A percentile compares a stretch with the other conserved stretches of the same genome.
These are phyloP conservation scores for Lichtheimia corymbifera DNA, from an alignment of 371 early-diverging fungal genomes.

Conservation along the genomic window DNA sequence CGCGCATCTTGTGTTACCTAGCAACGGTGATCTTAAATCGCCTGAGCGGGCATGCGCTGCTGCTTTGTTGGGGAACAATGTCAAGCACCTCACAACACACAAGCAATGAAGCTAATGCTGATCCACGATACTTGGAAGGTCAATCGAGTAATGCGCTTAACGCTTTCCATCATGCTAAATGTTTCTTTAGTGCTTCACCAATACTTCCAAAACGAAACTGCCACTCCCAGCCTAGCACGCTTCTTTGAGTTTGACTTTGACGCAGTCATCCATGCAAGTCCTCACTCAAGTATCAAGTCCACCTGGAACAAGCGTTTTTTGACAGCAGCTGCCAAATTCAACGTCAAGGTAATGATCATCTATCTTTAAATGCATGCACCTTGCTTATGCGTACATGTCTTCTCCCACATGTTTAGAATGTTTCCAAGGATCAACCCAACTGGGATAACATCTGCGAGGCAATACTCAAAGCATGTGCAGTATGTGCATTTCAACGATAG, in stretches of 20 bases:
- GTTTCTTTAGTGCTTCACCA: background rate
- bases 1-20: no score
- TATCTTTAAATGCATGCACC: background rate
- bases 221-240: background rate
- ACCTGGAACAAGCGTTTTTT: background rate
- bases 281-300: background rate
- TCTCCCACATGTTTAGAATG: background rate
- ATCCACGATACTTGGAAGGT: no score
- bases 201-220: background rate
- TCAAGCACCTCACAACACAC: no score
- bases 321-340: background rate
- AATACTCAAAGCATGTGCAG: background rate
- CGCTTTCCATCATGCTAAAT: no score
- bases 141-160: no score
- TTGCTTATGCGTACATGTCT: background rate
- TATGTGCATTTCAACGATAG: background rate
- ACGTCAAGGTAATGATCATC: background rate
- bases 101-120: no score
- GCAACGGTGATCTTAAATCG: no score
- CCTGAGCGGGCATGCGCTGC: no score
- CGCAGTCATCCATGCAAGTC: background rate
- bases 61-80: no score
- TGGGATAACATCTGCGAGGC: background rate
- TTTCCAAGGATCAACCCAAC: constrained; percentile 1
- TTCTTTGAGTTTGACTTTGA: background rate